These are phyloP conservation scores for Stygiomarasmius scandens DNA, from an alignment of 1,284 basidiomycete species.

Conservation along the genomic window DNA sequence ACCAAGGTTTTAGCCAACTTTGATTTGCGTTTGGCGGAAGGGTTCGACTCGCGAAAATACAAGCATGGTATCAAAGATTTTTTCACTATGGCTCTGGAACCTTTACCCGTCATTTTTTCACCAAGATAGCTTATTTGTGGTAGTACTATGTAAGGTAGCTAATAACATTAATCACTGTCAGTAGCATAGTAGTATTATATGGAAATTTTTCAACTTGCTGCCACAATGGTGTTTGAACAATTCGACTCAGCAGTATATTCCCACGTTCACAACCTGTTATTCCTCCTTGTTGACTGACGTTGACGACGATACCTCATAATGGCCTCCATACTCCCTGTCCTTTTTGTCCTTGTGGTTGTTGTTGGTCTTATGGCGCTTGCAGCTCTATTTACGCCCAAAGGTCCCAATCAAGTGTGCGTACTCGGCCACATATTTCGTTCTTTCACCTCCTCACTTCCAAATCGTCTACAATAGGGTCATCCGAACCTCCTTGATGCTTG, in stretches of 20 bases:
- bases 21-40: constrained; percentile 33
- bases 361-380: constrained; percentile 65
- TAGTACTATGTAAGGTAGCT: not conserved
- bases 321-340: constrained; percentile 13
- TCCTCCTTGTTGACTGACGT: not conserved
- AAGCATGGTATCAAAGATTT: constrained; percentile 34
- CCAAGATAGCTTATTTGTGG: not conserved
- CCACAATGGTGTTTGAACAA: no score
- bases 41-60: constrained; percentile 31
- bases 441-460: constrained; percentile 4
- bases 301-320: not conserved
- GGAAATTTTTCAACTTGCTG: no score
- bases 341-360: constrained; percentile 55
- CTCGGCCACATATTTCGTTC: not conserved
- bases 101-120: not conserved
- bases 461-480: constrained; percentile 61
- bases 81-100: constrained; percentile 21
- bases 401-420: constrained; percentile 85
- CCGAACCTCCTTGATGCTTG: constrained; percentile 77
- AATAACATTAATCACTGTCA: not conserved
- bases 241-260: no score
- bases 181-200: not conserved
- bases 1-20: constrained; percentile 34
- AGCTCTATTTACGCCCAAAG: constrained; percentile 79
- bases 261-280: not conserved